Percentiles rank a stretch among this genome's conserved stretches.
These are phyloP conservation scores for Rhizophagus clarus DNA, from an alignment of 192 early-diverging fungal genomes.

Conservation along the genomic window DNA sequence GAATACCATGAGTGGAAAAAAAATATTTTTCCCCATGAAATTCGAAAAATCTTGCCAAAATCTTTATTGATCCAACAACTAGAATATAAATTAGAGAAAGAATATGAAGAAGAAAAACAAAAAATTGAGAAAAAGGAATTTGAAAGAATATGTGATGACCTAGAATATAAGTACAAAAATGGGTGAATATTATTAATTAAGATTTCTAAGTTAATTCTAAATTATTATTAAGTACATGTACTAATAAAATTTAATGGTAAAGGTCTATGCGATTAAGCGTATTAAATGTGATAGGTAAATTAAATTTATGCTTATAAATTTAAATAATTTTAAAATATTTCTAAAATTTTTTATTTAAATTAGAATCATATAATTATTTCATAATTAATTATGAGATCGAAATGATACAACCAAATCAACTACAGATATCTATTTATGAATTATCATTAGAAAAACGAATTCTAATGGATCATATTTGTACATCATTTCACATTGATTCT, in stretches of 20 bases:
- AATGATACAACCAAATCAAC: neutral
- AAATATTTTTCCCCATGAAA: neutral
- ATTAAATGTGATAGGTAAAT: too few species aligned
- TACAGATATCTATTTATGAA: neutral
- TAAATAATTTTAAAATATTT: too few species aligned
- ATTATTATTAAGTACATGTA: too few species aligned
- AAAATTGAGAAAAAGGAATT: neutral
- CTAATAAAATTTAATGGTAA: too few species aligned
- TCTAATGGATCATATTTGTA: neutral
- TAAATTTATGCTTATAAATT: too few species aligned
- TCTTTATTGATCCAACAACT: neutral
- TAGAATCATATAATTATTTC: too few species aligned
- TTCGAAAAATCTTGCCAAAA: neutral
- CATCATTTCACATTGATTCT: neutral
- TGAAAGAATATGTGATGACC: neutral
- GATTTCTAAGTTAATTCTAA: too few species aligned
- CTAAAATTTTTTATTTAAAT: too few species aligned
- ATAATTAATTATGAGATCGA: too few species aligned
- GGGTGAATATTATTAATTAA: neutral
- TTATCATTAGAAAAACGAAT: neutral
- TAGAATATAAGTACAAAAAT: neutral
- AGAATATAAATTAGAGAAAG: neutral
- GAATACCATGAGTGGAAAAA: neutral
- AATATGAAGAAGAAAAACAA: neutral
- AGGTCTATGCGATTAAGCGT: too few species aligned